Conservation (phyloP, 257 asterid species). For the Penstemon newberryi region DNA sequence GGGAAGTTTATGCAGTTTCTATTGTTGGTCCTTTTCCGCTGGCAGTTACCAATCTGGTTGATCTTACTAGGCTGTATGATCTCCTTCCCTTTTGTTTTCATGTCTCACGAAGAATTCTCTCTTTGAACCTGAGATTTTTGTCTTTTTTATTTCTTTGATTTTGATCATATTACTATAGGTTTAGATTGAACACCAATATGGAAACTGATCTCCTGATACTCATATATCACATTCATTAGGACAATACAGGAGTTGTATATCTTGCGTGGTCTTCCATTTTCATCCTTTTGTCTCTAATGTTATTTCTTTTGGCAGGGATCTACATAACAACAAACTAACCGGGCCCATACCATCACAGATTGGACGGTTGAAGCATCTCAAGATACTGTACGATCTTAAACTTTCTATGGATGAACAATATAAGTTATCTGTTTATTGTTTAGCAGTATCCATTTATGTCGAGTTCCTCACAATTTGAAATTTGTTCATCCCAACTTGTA, state of each 20-base stretch:
- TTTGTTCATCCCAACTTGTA: too few species aligned
- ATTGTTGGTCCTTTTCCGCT: slow-evolving; percentile 96
- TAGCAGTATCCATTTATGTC: too few species aligned
- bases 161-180: not conserved
- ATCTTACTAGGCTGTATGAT: slow-evolving; percentile 89
- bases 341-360: slow-evolving; percentile 97
- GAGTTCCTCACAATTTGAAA: too few species aligned
- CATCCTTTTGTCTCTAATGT: slow-evolving; percentile 18
- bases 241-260: not conserved
- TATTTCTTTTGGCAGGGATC: slow-evolving; percentile 66
- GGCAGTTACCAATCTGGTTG: slow-evolving; percentile 93
- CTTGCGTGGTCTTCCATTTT: not conserved
- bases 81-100: slow-evolving; percentile 4
- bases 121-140: slow-evolving; percentile 9
- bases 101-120: not conserved
- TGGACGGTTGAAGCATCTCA: slow-evolving; percentile 92
- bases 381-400: slow-evolving; percentile 67
- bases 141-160: not conserved
- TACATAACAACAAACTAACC: slow-evolving; percentile 92
- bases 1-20: slow-evolving; percentile 99
- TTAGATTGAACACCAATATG: not conserved
- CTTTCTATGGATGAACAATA: slow-evolving; percentile 19
- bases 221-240: slow-evolving; percentile 10
- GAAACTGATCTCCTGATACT: not conserved
- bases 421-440: slow-evolving; percentile 5